Conservation (phyloP, 768 basidiomycete species). For the Russula sp. region DNA sequence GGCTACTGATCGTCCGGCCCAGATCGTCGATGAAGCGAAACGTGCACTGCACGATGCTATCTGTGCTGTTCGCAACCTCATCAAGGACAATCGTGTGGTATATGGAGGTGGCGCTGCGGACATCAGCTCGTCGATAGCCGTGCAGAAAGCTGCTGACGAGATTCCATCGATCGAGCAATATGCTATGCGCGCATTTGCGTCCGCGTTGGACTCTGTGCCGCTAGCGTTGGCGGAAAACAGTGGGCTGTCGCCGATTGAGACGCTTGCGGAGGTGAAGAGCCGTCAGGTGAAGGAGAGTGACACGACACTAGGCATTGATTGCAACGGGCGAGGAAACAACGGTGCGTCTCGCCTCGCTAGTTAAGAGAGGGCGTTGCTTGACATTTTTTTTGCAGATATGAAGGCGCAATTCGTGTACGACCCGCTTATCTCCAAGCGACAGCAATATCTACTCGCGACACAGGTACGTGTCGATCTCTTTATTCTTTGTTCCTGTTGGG, state of each 20-base stretch:
- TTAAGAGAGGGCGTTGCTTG: neutral
- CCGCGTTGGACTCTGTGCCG: slow-evolving; percentile 91
- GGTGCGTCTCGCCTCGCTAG: slow-evolving; percentile 43
- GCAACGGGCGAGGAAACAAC: slow-evolving; percentile 77
- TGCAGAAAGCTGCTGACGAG: slow-evolving; percentile 93
- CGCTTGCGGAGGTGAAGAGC: slow-evolving; percentile 92
- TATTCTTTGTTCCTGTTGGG: neutral
- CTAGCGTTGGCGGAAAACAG: slow-evolving; percentile 98
- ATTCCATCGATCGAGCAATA: slow-evolving; percentile 98
- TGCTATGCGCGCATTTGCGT: slow-evolving; percentile 98
- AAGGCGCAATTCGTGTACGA: slow-evolving; percentile 96
- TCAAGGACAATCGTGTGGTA: slow-evolving; percentile 93
- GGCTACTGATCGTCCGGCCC: neutral
- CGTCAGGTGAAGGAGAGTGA: slow-evolving; percentile 84
- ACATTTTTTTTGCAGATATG: slow-evolving; percentile 67
- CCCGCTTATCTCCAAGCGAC: slow-evolving; percentile 93
- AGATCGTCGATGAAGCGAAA: slow-evolving; percentile 99
- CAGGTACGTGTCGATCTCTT: slow-evolving; percentile 49
- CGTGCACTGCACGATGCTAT: slow-evolving; percentile 96
- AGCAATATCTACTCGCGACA: slow-evolving; percentile 95
- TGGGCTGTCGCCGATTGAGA: slow-evolving; percentile 93
- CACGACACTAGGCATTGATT: slow-evolving; percentile 89
- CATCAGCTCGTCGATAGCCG: slow-evolving; percentile 91
- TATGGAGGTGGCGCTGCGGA: slow-evolving; percentile 99
- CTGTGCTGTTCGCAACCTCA: slow-evolving; percentile 92